Evolutionary conservation across 495 filamentous ascomycete genomes (phyloP), one percentile per base, ranked within the genome.

Genomic region (Aspergillus affinis): DNA sequence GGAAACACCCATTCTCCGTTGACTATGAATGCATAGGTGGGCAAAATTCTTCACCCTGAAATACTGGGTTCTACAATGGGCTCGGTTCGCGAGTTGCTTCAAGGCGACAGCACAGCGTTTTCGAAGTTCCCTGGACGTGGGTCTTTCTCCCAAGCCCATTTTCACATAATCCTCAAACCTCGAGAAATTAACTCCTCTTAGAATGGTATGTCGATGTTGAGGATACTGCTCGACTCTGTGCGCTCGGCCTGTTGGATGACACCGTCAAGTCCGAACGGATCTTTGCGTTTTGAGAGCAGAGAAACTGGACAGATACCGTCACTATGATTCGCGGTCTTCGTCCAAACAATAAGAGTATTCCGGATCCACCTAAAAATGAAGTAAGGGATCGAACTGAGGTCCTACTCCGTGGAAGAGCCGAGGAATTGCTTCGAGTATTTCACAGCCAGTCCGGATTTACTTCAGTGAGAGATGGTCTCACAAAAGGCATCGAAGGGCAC

Each of bases 181-280:
- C 2, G n/a, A n/a, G n/a, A n/a, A n/a, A n/a, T n/a, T n/a, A n/a
- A n/a, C n/a, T n/a, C 7, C 50, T 30, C 4, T 8, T 8, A 80
- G 77, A 75, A 61, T 75, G 65, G 50, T 76, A 65, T 55, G 69
- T 85, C 41, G 69, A 85, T 58, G 79, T 85, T 4, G 63, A 71
- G 32, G 84, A 88, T 55, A 67, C 61, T 6, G 83, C 80, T 0
- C 66, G 67, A 0, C 65, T 86, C 2, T 77, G 81, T 57, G 68
- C 83, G 1, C 72, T 76, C 5, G 82, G 72, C 2, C 64, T 83
- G n/a, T 65, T 82, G 3, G 65, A 80, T 41, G 68, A 70, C 0
- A 60, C 62, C 1, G 72, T 81, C 6, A 63, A 74, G 30, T 71
- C 73, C 4, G 72, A 81, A 64, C 72, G 82, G 0, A 68, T 85